Conservation (phyloP, 2,329 filamentous ascomycete genomes). For the Curvularia spicifera region DNA sequence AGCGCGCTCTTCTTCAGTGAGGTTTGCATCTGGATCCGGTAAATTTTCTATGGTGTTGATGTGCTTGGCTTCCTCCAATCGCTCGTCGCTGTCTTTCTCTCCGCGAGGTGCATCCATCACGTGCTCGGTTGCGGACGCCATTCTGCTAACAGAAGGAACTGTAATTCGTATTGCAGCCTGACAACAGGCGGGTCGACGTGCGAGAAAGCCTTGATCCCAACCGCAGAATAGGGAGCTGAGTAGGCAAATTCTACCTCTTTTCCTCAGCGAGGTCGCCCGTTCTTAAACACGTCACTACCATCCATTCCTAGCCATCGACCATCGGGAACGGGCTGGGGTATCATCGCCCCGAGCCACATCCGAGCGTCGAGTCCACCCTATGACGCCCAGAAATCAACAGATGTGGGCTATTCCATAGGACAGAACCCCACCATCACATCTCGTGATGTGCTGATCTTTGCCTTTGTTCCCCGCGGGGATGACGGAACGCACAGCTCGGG, state of each 20-base stretch:
- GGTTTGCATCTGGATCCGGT: constrained; percentile 67
- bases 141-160: constrained; percentile 3
- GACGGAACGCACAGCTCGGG: not conserved
- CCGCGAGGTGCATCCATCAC: constrained; percentile 22
- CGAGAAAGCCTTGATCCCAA: not conserved
- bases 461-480: not conserved
- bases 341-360: constrained; percentile 12
- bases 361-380: constrained; percentile 2
- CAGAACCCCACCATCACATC: not conserved
- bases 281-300: constrained; percentile 11
- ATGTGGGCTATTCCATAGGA: not conserved
- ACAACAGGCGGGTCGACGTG: not conserved
- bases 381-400: not conserved
- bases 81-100: constrained; percentile 31
- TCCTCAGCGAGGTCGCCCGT: not conserved
- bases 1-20: constrained; percentile 68
- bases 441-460: not conserved
- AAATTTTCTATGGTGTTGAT: constrained; percentile 29
- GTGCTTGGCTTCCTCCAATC: constrained; percentile 16
- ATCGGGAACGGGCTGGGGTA: constrained; percentile 10
- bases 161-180: not conserved
- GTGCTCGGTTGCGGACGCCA: constrained; percentile 33
- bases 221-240: not conserved
- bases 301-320: too few species aligned
- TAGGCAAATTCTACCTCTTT: not conserved